Evolutionary conservation across 2,329 filamentous ascomycete species (phyloP).

Genomic region (Leptographium radiaticola): DNA sequence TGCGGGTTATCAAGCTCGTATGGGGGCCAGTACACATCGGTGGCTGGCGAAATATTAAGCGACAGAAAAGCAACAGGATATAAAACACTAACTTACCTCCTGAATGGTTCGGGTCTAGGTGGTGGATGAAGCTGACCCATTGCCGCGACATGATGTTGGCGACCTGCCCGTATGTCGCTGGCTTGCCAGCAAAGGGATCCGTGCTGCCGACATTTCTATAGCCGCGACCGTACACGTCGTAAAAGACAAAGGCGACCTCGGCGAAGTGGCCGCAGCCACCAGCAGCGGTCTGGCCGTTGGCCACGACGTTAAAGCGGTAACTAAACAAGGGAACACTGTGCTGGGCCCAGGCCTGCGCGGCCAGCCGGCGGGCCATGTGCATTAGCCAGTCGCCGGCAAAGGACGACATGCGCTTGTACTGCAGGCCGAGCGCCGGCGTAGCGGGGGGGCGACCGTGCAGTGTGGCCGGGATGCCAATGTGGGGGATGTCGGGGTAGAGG

Average conservation of each 20-base stretch:
- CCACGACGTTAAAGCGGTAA: slow-evolving; percentile 30
- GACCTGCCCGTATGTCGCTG: slow-evolving; percentile 26
- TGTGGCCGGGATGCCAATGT: slow-evolving; percentile 29
- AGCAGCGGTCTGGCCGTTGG: slow-evolving; percentile 14
- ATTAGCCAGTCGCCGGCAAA: slow-evolving; percentile 12
- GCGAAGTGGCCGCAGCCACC: slow-evolving; percentile 23
- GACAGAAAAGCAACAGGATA: background rate
- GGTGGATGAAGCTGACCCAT: slow-evolving; percentile 37
- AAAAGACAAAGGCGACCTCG: slow-evolving; percentile 40
- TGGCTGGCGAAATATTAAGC: slow-evolving; percentile 1
- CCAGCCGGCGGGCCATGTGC: background rate
- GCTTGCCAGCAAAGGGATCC: slow-evolving; percentile 26
- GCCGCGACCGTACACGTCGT: slow-evolving; percentile 34
- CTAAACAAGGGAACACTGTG: slow-evolving; percentile 15
- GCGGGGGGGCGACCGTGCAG: background rate
- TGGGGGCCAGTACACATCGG: background rate
- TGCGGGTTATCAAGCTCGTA: slow-evolving; percentile 34
- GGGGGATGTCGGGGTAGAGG: slow-evolving; percentile 28
- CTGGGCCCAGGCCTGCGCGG: slow-evolving; percentile 7
- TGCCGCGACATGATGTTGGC: slow-evolving; percentile 34
- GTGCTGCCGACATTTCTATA: slow-evolving; percentile 16
- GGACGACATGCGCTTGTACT: slow-evolving; percentile 2
- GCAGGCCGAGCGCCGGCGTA: background rate
- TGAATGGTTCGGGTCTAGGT: slow-evolving; percentile 27
- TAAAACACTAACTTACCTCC: background rate